Conservation (phyloP, 2,329 filamentous ascomycete species). For the Purpureocillium takamizusanense region DNA sequence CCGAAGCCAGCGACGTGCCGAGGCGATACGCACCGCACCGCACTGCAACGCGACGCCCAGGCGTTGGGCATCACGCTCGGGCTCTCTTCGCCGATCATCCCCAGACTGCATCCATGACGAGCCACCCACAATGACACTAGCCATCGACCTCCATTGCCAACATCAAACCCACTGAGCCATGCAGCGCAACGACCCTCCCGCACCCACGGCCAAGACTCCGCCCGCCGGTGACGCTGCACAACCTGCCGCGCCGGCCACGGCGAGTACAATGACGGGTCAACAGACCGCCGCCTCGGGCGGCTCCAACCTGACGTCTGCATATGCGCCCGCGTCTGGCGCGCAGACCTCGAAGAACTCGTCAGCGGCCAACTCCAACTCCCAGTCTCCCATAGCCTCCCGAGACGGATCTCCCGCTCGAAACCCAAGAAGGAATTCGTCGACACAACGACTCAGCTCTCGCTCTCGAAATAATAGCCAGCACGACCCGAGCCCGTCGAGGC, state of each 20-base stretch:
- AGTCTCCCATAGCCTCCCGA: constrained; percentile 30
- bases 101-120: constrained; percentile 19
- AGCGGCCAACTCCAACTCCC: constrained; percentile 23
- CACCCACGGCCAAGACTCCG: constrained; percentile 17
- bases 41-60: not conserved
- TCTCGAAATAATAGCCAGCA: constrained; percentile 58
- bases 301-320: constrained; percentile 5
- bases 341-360: constrained; percentile 27
- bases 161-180: constrained; percentile 21
- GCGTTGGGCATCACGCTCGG: constrained; percentile 2
- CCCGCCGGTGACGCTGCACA: constrained; percentile 11
- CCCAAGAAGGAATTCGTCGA: constrained; percentile 23
- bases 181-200: constrained; percentile 17
- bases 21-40: not conserved
- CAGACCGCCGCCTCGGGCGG: constrained; percentile 5
- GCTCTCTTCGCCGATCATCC: constrained; percentile 7
- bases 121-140: constrained; percentile 25
- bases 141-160: constrained; percentile 13
- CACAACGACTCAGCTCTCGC: constrained; percentile 25
- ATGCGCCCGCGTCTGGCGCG: constrained; percentile 12
- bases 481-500: constrained; percentile 54
- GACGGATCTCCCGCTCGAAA: constrained; percentile 39
- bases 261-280: constrained; percentile 9
- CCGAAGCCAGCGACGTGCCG: not conserved
- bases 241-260: constrained; percentile 9